Evolutionary conservation across 768 basidiomycete species (phyloP), one percentile per base, ranked within the genome.

Genomic region (Agrocybe praecox): DNA sequence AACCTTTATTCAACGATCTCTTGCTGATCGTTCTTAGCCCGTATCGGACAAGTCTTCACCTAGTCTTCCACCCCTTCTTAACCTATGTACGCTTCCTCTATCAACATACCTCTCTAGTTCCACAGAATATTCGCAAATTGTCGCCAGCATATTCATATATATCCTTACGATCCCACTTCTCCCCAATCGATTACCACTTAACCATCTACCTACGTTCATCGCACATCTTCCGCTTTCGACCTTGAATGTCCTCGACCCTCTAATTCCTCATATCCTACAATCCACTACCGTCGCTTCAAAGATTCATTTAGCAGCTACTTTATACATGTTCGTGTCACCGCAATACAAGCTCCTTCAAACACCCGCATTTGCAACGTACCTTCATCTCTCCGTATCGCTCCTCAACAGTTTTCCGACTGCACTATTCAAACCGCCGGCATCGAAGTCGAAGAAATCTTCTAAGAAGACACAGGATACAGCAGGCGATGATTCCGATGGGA

Each of bases 81-180:
- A 73, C 11, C 76, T 89, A 14, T 59, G 77, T 15, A 79, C 79
- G 0, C 68, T 46, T 64, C 82, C 68, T 43, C 80, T 77, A 21
- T 71, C 65, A 11, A 71, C 62, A 19, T 69, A 69, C 44, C 65
- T 63, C 23, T 44, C 59, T 1, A 33, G 61, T 43, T 61, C 65
- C 1, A 62, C 66, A 1, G 51, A 63, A 44, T 76, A 74, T 61
- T 23, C 69, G 6, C 62, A 58, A 57, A 68, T 76, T 43, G 64
- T 88, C 15, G 60, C 70, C 26, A 65, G 69, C 17, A 63, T 90
- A 24, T 61, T 90, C 52, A 65, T 74, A 15, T 70, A 75, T 57
- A 83, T 96, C 53, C 76, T 96, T 55, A 80, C 87, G 1, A 76
- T 96, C 44, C 89, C 91, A 0, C 73, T 93, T 0, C 79, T 98